Percentiles rank a stretch among this genome's conserved stretches.
These are phyloP conservation scores for Erythrophleum fordii DNA, from an alignment of 306 rosid genomes.

Conservation along the genomic window DNA sequence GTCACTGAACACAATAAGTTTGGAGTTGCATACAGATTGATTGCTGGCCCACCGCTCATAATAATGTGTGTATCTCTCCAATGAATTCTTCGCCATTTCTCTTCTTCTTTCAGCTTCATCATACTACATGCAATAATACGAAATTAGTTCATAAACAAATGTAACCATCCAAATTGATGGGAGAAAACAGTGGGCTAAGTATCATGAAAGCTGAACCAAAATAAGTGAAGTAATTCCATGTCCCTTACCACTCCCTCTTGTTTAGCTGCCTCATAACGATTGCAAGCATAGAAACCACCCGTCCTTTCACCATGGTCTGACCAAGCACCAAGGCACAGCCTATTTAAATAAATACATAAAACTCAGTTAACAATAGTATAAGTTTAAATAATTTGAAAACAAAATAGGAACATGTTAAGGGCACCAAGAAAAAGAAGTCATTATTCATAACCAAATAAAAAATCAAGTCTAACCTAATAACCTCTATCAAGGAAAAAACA, in stretches of 20 bases:
- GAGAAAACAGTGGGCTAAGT: slow-evolving; percentile 6
- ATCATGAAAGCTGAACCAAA: slow-evolving; percentile 27
- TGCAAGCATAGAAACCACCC: slow-evolving; percentile 97
- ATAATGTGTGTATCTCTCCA: slow-evolving; percentile 95
- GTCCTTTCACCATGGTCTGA: slow-evolving; percentile 94
- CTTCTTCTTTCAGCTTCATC: slow-evolving; percentile 82
- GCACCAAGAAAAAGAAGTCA: background rate
- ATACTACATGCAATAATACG: slow-evolving; percentile 45
- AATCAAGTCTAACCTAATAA: background rate
- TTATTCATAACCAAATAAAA: background rate
- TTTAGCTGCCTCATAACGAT: slow-evolving; percentile 89
- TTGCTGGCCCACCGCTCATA: slow-evolving; percentile 99
- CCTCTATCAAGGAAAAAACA: background rate
- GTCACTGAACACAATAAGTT: slow-evolving; percentile 28
- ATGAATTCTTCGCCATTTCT: slow-evolving; percentile 95
- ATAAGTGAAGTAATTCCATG: slow-evolving; percentile 18
- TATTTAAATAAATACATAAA: slow-evolving; percentile 41
- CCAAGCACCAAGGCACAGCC: slow-evolving; percentile 97
- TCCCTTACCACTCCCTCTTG: slow-evolving; percentile 85
- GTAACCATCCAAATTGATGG: slow-evolving; percentile 9
- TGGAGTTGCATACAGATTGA: slow-evolving; percentile 72
- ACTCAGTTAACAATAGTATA: background rate
- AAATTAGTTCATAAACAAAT: slow-evolving; percentile 20
- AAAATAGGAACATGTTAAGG: background rate
- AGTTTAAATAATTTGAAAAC: slow-evolving; percentile 3